Conservation (phyloP, 2,329 filamentous ascomycete species). For the Teratosphaeria gauchensis region DNA sequence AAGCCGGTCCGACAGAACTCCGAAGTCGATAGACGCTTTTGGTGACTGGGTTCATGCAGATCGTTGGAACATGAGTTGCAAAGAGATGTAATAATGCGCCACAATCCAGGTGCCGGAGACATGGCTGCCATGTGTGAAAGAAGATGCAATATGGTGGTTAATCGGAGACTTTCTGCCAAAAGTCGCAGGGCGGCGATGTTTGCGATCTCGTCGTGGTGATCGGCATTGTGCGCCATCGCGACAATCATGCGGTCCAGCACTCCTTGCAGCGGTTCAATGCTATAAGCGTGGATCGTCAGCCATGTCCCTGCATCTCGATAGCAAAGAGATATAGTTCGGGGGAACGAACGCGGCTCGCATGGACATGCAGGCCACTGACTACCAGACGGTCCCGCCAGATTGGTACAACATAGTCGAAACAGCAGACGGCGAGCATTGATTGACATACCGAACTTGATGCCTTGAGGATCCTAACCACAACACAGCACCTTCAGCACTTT, state of each 20-base stretch:
- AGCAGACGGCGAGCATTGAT: not conserved
- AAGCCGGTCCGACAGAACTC: not conserved
- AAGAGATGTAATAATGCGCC: not conserved
- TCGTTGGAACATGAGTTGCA: not conserved
- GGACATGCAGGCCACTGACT: not conserved
- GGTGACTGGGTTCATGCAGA: not conserved
- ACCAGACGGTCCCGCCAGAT: not conserved
- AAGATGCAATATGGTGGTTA: not conserved
- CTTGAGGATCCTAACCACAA: slow-evolving; percentile 51
- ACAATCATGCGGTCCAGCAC: not conserved
- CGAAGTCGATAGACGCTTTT: not conserved
- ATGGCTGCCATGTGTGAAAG: not conserved
- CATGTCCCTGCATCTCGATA: not conserved
- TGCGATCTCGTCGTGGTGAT: not conserved
- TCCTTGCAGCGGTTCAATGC: not conserved
- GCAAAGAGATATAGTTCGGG: not conserved
- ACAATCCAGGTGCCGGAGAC: not conserved
- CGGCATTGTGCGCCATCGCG: not conserved
- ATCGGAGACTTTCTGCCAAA: not conserved
- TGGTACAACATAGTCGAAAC: not conserved
- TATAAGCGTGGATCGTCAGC: not conserved
- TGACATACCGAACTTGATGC: not conserved
- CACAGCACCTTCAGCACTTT: slow-evolving; percentile 90
- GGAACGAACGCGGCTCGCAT: not conserved
- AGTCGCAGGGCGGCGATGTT: not conserved